Evolutionary conservation across 179 eudicot species (phyloP).

Genomic region (Dionaea muscipula): DNA sequence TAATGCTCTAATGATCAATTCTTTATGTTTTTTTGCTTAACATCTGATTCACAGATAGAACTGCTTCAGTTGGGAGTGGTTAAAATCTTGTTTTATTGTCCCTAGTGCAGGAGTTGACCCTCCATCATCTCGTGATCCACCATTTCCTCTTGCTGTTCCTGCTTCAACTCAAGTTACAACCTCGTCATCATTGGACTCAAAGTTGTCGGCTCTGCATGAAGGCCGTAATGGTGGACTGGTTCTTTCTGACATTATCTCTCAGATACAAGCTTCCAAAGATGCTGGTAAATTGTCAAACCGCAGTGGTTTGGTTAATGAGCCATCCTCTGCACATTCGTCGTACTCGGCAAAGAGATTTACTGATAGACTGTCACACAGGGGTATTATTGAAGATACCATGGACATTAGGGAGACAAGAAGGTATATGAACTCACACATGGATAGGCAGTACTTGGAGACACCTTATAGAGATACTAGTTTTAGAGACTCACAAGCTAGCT

Average conservation of each 20-base stretch:
- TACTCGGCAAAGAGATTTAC: constrained; percentile 51
- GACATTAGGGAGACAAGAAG: constrained; percentile 60
- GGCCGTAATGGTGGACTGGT: constrained; percentile 65
- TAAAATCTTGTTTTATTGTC: constrained; percentile 30
- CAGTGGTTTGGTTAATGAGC: constrained; percentile 42
- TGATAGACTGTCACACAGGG: constrained; percentile 65
- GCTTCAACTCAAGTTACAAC: constrained; percentile 62
- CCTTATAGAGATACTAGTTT: constrained; percentile 48
- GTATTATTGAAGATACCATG: constrained; percentile 40
- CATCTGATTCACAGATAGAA: too few species aligned
- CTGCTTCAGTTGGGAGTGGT: constrained; percentile 22
- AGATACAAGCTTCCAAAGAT: constrained; percentile 74
- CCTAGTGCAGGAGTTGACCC: constrained; percentile 99
- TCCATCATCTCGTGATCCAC: constrained; percentile 99
- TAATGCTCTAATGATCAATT: too few species aligned
- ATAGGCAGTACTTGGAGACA: constrained; percentile 57
- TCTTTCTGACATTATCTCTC: constrained; percentile 65
- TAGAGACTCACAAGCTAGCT: constrained; percentile 53
- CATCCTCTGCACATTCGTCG: constrained; percentile 39
- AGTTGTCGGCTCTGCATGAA: constrained; percentile 20
- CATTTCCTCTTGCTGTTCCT: constrained; percentile 86
- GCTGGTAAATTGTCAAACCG: constrained; percentile 46
- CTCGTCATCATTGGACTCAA: constrained; percentile 52
- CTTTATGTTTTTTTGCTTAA: too few species aligned
- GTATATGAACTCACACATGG: constrained; percentile 44